Evolutionary conservation across 106 monocot species (phyloP).

Genomic region (Acorus gramineus): DNA sequence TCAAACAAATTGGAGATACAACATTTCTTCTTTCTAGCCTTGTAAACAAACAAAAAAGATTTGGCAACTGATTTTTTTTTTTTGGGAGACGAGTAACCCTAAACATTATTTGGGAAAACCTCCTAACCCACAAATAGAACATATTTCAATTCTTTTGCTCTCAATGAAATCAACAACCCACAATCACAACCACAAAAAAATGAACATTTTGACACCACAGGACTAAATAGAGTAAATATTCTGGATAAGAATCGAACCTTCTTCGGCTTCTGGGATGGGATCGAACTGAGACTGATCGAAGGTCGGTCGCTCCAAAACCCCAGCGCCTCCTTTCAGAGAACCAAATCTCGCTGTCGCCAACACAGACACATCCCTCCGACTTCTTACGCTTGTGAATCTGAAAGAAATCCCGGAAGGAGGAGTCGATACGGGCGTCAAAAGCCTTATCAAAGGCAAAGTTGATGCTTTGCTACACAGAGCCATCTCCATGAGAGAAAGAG

Average conservation of each 20-base stretch:
- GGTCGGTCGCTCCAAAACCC: constrained; percentile 43
- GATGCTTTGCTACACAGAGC: not conserved
- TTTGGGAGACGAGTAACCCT: too few species aligned
- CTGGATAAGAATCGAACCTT: constrained; percentile 20
- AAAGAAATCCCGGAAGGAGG: not conserved
- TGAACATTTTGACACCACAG: too few species aligned
- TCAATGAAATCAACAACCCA: too few species aligned
- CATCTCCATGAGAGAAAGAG: not conserved
- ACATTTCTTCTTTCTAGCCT: too few species aligned
- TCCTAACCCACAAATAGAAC: too few species aligned
- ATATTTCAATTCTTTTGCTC: too few species aligned
- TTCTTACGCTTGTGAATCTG: not conserved
- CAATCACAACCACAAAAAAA: too few species aligned
- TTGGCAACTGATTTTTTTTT: too few species aligned
- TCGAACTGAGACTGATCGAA: constrained; percentile 67
- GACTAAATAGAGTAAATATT: too few species aligned
- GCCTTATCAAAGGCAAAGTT: not conserved
- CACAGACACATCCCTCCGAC: not conserved
- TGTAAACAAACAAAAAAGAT: too few species aligned
- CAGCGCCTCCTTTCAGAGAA: constrained; percentile 25
- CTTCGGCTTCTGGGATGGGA: constrained; percentile 27
- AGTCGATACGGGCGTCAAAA: not conserved
- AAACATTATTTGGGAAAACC: too few species aligned
- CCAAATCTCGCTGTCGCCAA: constrained; percentile 4
- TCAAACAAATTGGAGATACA: too few species aligned